These are phyloP conservation scores for Pseudogymnoascus sp. DNA, from an alignment of 2,329 filamentous ascomycete genomes.

Conservation along the genomic window DNA sequence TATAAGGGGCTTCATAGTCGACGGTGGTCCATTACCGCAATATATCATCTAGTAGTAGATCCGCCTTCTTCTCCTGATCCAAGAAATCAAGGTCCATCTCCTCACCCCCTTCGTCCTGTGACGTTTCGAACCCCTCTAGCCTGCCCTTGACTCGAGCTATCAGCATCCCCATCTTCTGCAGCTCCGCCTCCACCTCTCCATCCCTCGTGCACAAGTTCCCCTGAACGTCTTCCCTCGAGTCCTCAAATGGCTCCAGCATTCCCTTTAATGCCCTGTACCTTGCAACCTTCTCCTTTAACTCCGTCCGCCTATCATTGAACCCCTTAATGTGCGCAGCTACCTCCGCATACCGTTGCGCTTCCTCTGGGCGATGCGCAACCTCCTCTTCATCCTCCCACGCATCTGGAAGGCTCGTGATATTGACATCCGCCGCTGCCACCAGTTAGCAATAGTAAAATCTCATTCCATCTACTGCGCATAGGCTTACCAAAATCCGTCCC, in stretches of 20 bases:
- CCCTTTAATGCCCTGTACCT: conserved; percentile 41
- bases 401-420: conserved; percentile 24
- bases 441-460: neutral
- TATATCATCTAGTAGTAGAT: neutral
- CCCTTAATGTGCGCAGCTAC: conserved; percentile 40
- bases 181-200: conserved; percentile 55
- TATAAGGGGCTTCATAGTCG: neutral
- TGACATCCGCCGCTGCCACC: conserved; percentile 15
- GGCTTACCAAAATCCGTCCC: conserved; percentile 29
- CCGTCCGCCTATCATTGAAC: conserved; percentile 40
- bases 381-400: conserved; percentile 30
- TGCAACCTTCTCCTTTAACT: conserved; percentile 35
- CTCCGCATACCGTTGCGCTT: conserved; percentile 42
- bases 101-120: conserved; percentile 13
- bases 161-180: conserved; percentile 58
- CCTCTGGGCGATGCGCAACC: conserved; percentile 39
- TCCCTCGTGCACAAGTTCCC: conserved; percentile 59
- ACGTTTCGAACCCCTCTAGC: conserved; percentile 29
- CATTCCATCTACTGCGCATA: conserved; percentile 13
- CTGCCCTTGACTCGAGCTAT: conserved; percentile 50
- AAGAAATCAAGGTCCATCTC: conserved; percentile 18
- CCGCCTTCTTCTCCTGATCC: conserved; percentile 6
- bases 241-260: conserved; percentile 44
- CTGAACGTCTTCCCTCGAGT: conserved; percentile 42
- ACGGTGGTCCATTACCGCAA: neutral